Evolutionary conservation across 441 rosid genomes (phyloP).

Genomic region (Kokia cookei): DNA sequence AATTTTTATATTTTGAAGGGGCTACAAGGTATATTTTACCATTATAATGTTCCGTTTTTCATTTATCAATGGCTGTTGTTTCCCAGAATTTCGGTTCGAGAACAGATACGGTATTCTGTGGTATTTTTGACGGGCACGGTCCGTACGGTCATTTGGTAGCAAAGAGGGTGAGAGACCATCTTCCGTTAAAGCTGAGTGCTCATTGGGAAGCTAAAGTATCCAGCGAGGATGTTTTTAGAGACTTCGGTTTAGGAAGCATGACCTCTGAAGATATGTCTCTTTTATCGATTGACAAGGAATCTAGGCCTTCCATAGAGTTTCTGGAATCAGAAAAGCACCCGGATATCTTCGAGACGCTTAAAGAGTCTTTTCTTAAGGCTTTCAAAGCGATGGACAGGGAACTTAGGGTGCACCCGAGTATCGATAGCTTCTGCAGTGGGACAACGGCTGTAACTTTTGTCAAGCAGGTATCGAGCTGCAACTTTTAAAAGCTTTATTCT

Average conservation of each 20-base stretch:
- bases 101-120: constrained; percentile 85
- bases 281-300: constrained; percentile 61
- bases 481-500: not conserved
- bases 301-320: constrained; percentile 42
- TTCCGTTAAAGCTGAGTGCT: constrained; percentile 79
- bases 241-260: constrained; percentile 36
- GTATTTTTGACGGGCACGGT: constrained; percentile 99
- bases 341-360: constrained; percentile 55
- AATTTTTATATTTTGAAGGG: no score
- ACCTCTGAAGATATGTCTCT: constrained; percentile 52
- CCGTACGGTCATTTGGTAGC: constrained; percentile 99
- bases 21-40: no score
- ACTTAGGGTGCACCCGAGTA: constrained; percentile 55
- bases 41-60: not conserved
- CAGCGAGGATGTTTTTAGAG: constrained; percentile 43
- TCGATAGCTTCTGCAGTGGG: constrained; percentile 95
- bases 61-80: constrained; percentile 1
- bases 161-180: constrained; percentile 83
- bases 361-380: constrained; percentile 81
- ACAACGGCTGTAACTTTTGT: constrained; percentile 94
- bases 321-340: constrained; percentile 48
- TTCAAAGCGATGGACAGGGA: constrained; percentile 94
- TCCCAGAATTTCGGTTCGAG: constrained; percentile 82
- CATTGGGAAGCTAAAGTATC: constrained; percentile 65
- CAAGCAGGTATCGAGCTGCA: constrained; percentile 59